Percentiles rank a stretch among this genome's conserved stretches.
Evolutionary conservation across 768 basidiomycete species (phyloP).

Genomic region (Glaciozyma antarctica): DNA sequence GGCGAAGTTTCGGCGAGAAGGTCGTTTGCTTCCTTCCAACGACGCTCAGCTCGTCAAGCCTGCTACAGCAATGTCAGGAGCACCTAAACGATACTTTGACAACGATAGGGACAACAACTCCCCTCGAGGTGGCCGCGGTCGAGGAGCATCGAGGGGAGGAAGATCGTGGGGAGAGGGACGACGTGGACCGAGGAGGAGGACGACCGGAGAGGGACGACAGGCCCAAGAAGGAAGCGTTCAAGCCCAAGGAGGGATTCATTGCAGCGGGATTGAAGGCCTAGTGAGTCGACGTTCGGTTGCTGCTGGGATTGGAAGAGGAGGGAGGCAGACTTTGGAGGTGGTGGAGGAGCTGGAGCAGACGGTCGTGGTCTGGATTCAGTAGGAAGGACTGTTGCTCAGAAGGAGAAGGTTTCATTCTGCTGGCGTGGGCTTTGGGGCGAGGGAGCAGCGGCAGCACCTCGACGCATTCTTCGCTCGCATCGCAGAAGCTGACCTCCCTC

Average conservation of each 20-base stretch:
- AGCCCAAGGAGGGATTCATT: slow-evolving; percentile 30
- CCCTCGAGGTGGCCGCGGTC: slow-evolving; percentile 8
- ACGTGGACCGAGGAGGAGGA: slow-evolving; percentile 1
- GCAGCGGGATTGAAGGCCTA: slow-evolving; percentile 25
- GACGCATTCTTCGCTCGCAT: too few relatives aligned
- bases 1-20: too few relatives aligned
- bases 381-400: neutral
- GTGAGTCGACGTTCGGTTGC: slow-evolving; percentile 7
- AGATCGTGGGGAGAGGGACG: neutral
- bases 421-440: neutral
- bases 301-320: neutral
- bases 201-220: slow-evolving; percentile 4
- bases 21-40: too few relatives aligned
- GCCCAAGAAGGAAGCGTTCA: slow-evolving; percentile 27
- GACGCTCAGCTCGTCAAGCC: too few relatives aligned
- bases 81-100: slow-evolving; percentile 28
- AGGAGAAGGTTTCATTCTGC: neutral
- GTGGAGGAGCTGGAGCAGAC: neutral
- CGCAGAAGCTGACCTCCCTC: neutral
- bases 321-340: neutral
- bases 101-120: neutral
- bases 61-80: neutral
- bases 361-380: neutral
- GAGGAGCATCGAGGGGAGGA: slow-evolving; percentile 4
- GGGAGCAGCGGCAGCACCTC: neutral